Base-by-base conservation (phyloP, 116 monocot genomes). In the Phalaenopsis hybrid region DNA sequence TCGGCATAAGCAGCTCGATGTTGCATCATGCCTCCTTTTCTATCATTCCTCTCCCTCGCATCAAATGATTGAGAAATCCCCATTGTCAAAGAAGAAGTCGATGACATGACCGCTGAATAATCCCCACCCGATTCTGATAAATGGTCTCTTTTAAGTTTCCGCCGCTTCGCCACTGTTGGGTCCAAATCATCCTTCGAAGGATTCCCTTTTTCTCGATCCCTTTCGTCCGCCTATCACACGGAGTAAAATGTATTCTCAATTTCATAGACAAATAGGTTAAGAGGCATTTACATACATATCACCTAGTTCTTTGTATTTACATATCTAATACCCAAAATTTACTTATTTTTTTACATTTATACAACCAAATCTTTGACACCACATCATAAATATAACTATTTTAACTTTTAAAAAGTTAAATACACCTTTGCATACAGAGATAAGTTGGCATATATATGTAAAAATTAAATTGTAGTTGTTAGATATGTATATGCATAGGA, bases 61-160 rank as follows among this genome's bases (percentile, higher is more conserved):
- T 95, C 99, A 86, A 86, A 90, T 50, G 89, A 75, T 68, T 92
- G 92, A 58, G 90, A 74, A 28, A 43, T 78, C 21, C 86, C 82
- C 15, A 74, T 10, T 43, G 86, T 72, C 79, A 80, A 68, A 58
- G 84, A 74, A 57, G 87, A 79, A 33, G 86, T 82, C 23, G 83
- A 72, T n/a, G 88, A 89, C 28, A 76, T 51, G 2, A 76, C 82
- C 5, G 89, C 87, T 45, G 92, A 83, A 83, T 89, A 99, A 37
- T 95, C 95, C 81, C 89, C 95, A 78, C 82, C 82, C 41, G 84
- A 84, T 55, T 89, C 87, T 68, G 81, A 79, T 37, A 83, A 44
- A 79, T 89, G 86, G 4, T 93, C 96, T 61, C 92, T 87, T 75
- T 94, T 99, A 16, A 99, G 65, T 86, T 93, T 99, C 74, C 95